Evolutionary conservation across 208 protist species (phyloP).

Genomic region (Trypanosoma scelopori): DNA sequence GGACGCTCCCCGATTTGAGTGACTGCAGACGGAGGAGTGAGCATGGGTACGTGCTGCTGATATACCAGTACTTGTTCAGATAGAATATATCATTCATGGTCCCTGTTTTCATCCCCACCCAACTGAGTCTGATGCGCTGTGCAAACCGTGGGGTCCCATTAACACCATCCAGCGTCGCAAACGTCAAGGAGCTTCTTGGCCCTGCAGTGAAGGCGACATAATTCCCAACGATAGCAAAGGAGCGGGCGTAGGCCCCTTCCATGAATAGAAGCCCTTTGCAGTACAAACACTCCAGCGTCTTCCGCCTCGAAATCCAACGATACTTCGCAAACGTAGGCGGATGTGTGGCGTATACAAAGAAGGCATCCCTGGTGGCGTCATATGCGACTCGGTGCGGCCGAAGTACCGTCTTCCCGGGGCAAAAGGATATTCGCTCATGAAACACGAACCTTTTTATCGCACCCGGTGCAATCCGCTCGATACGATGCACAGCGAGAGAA

Average conservation of each 20-base stretch:
- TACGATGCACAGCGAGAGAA: constrained; percentile 4
- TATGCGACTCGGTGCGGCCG: constrained; percentile 19
- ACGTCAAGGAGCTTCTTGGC: constrained; percentile 1
- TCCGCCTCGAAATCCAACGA: neutral
- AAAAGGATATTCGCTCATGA: constrained; percentile 1
- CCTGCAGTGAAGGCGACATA: constrained; percentile 5
- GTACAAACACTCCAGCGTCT: neutral
- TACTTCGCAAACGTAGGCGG: constrained; percentile 13
- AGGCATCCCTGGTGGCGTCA: constrained; percentile 6
- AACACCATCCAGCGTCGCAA: constrained; percentile 6
- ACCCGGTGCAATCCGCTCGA: neutral
- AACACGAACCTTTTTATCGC: constrained; percentile 5
- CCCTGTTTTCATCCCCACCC: constrained; percentile 13
- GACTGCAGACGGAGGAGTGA: neutral
- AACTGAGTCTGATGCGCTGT: neutral
- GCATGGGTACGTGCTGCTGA: constrained; percentile 15
- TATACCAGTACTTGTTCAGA: constrained; percentile 13
- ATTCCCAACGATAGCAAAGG: constrained; percentile 7
- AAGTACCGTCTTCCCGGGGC: neutral
- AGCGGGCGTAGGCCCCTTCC: constrained; percentile 13
- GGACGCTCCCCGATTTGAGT: neutral
- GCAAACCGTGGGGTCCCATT: neutral
- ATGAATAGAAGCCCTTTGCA: constrained; percentile 13
- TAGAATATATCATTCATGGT: constrained; percentile 15
- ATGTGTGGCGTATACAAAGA: constrained; percentile 17